These are phyloP conservation scores for Picochlorum sp. DNA, from an alignment of 139 green algal genomes.

Conservation along the genomic window DNA sequence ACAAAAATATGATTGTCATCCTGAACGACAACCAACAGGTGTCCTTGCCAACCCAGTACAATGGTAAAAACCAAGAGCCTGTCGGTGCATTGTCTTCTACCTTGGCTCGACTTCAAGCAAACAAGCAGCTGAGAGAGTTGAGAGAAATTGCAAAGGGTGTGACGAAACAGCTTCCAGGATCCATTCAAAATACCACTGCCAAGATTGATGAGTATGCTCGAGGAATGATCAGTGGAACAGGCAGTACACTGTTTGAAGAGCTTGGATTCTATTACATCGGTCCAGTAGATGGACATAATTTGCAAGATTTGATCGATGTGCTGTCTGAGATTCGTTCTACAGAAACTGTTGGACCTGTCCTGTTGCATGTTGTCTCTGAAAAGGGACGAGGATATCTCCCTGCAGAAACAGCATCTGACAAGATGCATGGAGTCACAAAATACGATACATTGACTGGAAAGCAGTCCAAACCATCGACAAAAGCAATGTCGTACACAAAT, in stretches of 20 bases:
- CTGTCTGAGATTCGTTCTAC: constrained; percentile 88
- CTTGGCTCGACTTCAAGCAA: constrained; percentile 82
- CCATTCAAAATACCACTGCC: constrained; percentile 81
- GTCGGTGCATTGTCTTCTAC: constrained; percentile 88
- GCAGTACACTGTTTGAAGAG: constrained; percentile 97
- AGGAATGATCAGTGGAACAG: constrained; percentile 92
- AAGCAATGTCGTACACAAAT: constrained; percentile 89
- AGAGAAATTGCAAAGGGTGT: constrained; percentile 94
- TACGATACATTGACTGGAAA: constrained; percentile 90
- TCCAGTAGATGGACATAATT: constrained; percentile 93
- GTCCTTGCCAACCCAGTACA: constrained; percentile 97
- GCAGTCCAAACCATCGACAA: constrained; percentile 64
- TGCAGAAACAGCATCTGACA: constrained; percentile 86
- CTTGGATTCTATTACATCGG: constrained; percentile 99
- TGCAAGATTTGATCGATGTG: constrained; percentile 81
- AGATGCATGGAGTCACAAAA: constrained; percentile 96
- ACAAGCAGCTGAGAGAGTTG: constrained; percentile 87
- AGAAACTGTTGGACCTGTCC: constrained; percentile 87
- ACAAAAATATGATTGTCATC: constrained; percentile 99
- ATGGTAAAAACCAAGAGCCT: constrained; percentile 89
- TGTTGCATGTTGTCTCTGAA: constrained; percentile 96
- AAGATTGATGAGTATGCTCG: constrained; percentile 99
- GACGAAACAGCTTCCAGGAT: constrained; percentile 91
- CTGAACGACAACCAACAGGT: constrained; percentile 99
- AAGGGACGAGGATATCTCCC: constrained; percentile 94